Evolutionary conservation across 306 rosid species (phyloP), one percentile per base, ranked within the genome.

Genomic region (Sphenostylis stenocarpa): DNA sequence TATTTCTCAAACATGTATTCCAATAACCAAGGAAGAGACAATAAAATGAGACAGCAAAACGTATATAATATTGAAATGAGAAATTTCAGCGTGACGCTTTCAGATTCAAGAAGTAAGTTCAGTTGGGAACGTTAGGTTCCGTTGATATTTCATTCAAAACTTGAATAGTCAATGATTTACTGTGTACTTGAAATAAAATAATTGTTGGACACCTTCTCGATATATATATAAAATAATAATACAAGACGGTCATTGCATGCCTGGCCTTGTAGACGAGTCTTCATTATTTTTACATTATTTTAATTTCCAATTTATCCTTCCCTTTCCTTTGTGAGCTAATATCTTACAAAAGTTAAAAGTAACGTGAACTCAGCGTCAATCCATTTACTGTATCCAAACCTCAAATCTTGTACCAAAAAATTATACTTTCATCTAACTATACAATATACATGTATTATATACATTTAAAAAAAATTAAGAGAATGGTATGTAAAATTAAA

Each of bases 141-240:
- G 7, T 48, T 48, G 39, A 70, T 58, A 14, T 36, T 52, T 38
- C 3, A 13, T 72, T 72, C 5, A 38, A 72, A 72, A 21, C 26
- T 72, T 6, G 51, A 55, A 72, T 11, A 55, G 53, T 72, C 77
- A 72, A 72, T 23, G 24, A 3, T 52, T 71, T 17, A 36, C n/a
- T 12, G 8, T 38, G 55, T 21, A 36, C n/a, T 33, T 52, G 15
- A 15, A 52, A 34, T 20, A 53, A 71, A 36, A 26, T 52, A 20
- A 71, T 12, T 52, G 55, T 26, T 8, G 24, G 26, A 55, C 17
- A n/a, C n/a, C n/a, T n/a, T n/a, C n/a, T n/a, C n/a, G n/a, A n/a
- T 4, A 20, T 15, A 1, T 48, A 44, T 69, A 48, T 48, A 48
- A 48, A 67, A 16, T 26, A 26, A 26, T 26, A 26, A 26, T 26